A percentile compares a stretch with the other conserved stretches of the same genome.
These are phyloP conservation scores for Cucumis variabilis DNA, from an alignment of 331 rosid genomes.

Conservation along the genomic window DNA sequence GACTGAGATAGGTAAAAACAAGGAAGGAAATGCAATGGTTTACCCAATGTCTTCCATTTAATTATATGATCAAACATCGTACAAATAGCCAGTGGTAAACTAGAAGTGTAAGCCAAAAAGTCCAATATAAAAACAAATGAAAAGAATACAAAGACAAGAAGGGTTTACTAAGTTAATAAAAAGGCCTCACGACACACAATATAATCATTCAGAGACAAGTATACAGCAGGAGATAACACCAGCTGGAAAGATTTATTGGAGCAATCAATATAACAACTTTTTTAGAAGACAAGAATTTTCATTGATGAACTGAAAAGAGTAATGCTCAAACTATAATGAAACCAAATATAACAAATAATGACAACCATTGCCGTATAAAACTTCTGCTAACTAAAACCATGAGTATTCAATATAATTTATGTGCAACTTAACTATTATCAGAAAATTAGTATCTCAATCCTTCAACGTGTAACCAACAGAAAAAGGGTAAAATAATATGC, in stretches of 20 bases:
- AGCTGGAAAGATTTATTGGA: background rate
- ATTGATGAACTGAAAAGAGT: too few species aligned
- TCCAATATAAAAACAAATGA: background rate
- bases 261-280: background rate
- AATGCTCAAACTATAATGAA: too few species aligned
- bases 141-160: constrained; percentile 5
- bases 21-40: constrained; percentile 24
- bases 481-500: background rate
- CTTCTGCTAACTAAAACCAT: background rate
- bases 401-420: background rate
- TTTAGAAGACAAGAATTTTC: too few species aligned
- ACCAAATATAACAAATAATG: background rate
- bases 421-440: background rate
- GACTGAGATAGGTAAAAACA: background rate
- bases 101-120: background rate
- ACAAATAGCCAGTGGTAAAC: background rate
- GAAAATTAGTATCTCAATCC: background rate
- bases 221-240: background rate
- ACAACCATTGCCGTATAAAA: background rate
- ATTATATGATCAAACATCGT: background rate
- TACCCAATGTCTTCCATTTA: background rate
- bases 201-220: background rate
- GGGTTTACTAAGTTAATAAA: background rate
- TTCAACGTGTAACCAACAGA: background rate
- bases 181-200: background rate